Evolutionary conservation across 1,139 yeast species (phyloP).

Genomic region (Debaryomycetaceae sp.): DNA sequence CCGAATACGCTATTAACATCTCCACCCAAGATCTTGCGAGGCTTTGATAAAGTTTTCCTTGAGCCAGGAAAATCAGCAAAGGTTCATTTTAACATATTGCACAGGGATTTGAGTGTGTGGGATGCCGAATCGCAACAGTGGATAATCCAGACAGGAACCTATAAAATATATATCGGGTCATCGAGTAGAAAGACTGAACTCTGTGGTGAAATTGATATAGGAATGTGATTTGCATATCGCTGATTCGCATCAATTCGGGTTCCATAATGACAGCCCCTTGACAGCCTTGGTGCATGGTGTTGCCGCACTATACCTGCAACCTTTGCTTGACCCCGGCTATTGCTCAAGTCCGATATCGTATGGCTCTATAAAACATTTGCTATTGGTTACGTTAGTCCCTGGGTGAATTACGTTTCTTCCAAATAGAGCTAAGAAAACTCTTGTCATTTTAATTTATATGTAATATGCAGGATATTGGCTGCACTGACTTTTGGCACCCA

Average conservation of each 20-base stretch:
- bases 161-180: conserved; percentile 50
- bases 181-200: conserved; percentile 53
- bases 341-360: neutral
- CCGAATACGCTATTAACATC: conserved; percentile 43
- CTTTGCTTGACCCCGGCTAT: neutral
- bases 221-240: conserved; percentile 8
- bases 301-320: neutral
- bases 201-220: conserved; percentile 45
- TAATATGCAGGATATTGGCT: neutral
- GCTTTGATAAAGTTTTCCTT: conserved; percentile 55
- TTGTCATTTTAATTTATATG: neutral
- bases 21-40: conserved; percentile 54
- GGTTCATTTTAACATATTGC: conserved; percentile 45
- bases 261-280: neutral
- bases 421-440: neutral
- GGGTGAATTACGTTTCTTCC: neutral
- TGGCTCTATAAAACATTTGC: neutral
- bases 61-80: conserved; percentile 39
- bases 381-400: neutral
- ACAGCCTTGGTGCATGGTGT: neutral
- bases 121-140: conserved; percentile 57
- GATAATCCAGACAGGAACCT: conserved; percentile 58
- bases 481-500: neutral
- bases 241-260: neutral
- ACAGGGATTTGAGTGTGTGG: conserved; percentile 61